Evolutionary conservation across 768 basidiomycete species (phyloP), one percentile per base, ranked within the genome.

Genomic region (Phylloporus arenicola): DNA sequence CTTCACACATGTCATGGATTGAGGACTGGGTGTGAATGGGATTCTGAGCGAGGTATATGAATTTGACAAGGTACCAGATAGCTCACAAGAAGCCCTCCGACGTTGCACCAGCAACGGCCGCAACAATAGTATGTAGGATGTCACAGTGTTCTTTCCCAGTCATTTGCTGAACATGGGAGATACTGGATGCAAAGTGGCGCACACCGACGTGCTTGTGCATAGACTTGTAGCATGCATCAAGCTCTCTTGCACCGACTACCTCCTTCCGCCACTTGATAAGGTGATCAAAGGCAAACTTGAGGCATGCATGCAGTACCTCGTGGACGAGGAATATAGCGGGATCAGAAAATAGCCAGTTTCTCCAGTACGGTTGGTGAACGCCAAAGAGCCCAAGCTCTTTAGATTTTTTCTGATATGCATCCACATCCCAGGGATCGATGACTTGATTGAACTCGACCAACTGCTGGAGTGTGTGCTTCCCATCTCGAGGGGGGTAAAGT

Each of bases 141-240:
- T 38, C 37, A 6, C 37, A 19, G 12, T 38, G 37, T 11, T 38
- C 37, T 20, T 10, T 17, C 9, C 37, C 37, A 20, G 37, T 38
- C 19, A 38, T 38, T 11, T 38, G 37, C 17, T 38, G 19, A 9
- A 38, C 52, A 0, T 50, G 53, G 2, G 67, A 72, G 7, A 75
- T 67, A 0, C 75, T 71, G 19, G 68, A 61, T 9, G 57, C 50
- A 45, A 75, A 77, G 24, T 74, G 72, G n/a, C 64, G 53, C 6
- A 38, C 44, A 12, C 70, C 70, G 7, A 56, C 16, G 1, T 13
- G 16, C 31, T 50, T 54, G 46, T 59, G 56, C 0, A 52, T 48
- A 29, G 24, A 45, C n/a, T 41, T 38, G 19, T 38, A 38, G 4
- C 37, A 19, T 2, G 37, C 7, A 11, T 38, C 17, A 10, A 38